Conservation (phyloP, 805 yeast genomes). For the Yarrowia osloensis region DNA sequence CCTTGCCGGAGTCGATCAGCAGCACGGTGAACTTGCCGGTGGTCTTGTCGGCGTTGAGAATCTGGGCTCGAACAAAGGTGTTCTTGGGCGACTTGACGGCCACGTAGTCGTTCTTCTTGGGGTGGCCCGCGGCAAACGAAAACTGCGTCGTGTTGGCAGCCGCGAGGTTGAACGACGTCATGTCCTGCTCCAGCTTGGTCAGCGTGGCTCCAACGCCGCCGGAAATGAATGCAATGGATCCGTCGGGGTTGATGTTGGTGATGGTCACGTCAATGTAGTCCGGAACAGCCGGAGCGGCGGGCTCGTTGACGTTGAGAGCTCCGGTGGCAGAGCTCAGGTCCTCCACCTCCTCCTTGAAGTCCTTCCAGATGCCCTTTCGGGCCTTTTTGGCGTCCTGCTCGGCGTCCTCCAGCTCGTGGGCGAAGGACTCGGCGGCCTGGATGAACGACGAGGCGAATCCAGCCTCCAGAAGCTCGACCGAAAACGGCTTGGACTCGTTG, state of each 20-base stretch:
- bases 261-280: conserved; percentile 44
- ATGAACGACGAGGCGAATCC: conserved; percentile 39
- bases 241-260: conserved; percentile 40
- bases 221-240: conserved; percentile 38
- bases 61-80: conserved; percentile 60
- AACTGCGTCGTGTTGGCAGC: conserved; percentile 40
- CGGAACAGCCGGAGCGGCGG: conserved; percentile 33
- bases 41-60: conserved; percentile 50
- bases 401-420: conserved; percentile 57
- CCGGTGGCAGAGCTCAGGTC: conserved; percentile 30
- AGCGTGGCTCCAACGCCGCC: conserved; percentile 33
- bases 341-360: conserved; percentile 31
- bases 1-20: conserved; percentile 64
- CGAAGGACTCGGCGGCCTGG: conserved; percentile 45
- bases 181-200: conserved; percentile 36
- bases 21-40: conserved; percentile 52
- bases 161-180: conserved; percentile 40
- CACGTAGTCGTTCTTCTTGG: conserved; percentile 53
- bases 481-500: conserved; percentile 51
- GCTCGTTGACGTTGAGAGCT: conserved; percentile 32
- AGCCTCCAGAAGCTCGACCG: background rate
- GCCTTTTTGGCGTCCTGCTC: conserved; percentile 60
- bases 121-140: conserved; percentile 38
- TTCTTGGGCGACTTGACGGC: conserved; percentile 59
- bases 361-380: conserved; percentile 66